Conservation (phyloP, 2,329 filamentous ascomycete species). For the Zasmidium citrigriseum region DNA sequence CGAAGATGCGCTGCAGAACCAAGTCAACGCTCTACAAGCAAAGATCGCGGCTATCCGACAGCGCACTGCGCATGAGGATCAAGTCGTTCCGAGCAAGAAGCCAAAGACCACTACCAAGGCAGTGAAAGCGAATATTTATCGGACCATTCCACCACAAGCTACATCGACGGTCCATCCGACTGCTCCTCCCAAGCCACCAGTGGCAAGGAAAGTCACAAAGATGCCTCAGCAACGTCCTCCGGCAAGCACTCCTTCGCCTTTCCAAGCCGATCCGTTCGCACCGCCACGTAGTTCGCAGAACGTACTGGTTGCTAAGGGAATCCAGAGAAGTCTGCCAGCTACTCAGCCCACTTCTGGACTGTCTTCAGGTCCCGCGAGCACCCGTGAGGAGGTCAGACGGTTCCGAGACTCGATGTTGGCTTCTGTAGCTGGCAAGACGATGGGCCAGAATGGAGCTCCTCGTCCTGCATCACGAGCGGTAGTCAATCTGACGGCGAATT, state of each 20-base stretch:
- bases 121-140: background rate
- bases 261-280: background rate
- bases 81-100: constrained; percentile 14
- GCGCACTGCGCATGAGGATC: constrained; percentile 15
- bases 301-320: background rate
- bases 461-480: no score
- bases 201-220: background rate
- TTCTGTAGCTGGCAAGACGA: no score
- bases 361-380: no score
- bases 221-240: background rate
- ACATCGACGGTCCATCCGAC: no score
- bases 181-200: background rate
- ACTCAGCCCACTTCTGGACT: background rate
- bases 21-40: constrained; percentile 9
- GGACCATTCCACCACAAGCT: no score
- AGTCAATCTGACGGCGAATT: no score
- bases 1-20: constrained; percentile 13
- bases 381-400: no score
- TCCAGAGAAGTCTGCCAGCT: background rate
- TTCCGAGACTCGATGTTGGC: no score
- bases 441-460: no score
- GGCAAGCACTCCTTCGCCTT: background rate
- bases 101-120: background rate
- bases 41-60: constrained; percentile 18
- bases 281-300: background rate